A percentile compares a stretch with the other conserved stretches of the same genome.
Evolutionary conservation across 2,329 filamentous ascomycete species (phyloP).

Genomic region (Lachnellula cervina): DNA sequence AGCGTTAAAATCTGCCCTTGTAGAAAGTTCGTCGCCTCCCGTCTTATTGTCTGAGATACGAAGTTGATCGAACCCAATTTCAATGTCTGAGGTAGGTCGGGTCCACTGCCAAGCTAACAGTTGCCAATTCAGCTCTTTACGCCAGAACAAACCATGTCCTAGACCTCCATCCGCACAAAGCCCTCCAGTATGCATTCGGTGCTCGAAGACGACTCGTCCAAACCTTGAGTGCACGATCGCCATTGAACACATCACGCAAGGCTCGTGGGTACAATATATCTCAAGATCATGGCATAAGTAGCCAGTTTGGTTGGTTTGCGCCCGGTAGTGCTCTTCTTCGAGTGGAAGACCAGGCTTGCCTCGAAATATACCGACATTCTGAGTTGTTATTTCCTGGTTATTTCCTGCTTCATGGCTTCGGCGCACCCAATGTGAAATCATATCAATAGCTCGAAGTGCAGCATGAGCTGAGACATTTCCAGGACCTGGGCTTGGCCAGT

Average conservation of each 20-base stretch:
- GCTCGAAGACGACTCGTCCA: slow-evolving; percentile 74
- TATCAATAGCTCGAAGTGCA: slow-evolving; percentile 73
- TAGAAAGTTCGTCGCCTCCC: neutral
- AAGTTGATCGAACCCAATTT: neutral
- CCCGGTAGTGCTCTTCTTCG: slow-evolving; percentile 53
- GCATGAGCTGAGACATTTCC: slow-evolving; percentile 73
- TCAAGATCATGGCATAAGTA: slow-evolving; percentile 94
- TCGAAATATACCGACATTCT: slow-evolving; percentile 52
- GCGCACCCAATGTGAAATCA: slow-evolving; percentile 58
- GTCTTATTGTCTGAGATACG: neutral
- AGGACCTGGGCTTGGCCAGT: slow-evolving; percentile 39
- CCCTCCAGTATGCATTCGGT: slow-evolving; percentile 78
- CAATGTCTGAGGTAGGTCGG: neutral
- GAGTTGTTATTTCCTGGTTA: slow-evolving; percentile 13
- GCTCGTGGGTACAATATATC: slow-evolving; percentile 91
- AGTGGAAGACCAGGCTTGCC: slow-evolving; percentile 64
- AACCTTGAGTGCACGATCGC: slow-evolving; percentile 92
- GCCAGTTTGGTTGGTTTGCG: slow-evolving; percentile 64
- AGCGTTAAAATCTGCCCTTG: neutral
- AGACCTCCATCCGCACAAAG: slow-evolving; percentile 69
- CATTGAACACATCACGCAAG: slow-evolving; percentile 96
- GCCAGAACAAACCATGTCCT: slow-evolving; percentile 66
- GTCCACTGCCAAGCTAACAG: slow-evolving; percentile 66
- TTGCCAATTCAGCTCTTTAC: slow-evolving; percentile 80
- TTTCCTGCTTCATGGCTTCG: slow-evolving; percentile 35